Evolutionary conservation across 2,329 filamentous ascomycete species (phyloP), one percentile per base, ranked within the genome.

Genomic region (Fusarium sp.): DNA sequence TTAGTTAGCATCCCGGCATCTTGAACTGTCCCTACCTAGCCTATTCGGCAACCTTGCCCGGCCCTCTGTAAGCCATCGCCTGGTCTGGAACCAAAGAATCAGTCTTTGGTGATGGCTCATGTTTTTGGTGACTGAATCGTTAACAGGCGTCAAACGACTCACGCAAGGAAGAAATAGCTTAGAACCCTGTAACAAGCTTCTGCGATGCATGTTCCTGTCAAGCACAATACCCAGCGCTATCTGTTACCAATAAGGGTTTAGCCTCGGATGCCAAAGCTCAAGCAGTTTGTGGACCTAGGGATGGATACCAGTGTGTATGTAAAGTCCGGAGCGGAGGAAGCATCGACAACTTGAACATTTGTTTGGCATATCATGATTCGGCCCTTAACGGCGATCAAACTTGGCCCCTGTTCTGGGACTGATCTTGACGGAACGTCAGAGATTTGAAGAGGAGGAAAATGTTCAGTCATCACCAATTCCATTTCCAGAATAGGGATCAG

Each of bases 31-130:
- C 65, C 51, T 66, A 29, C 34, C 52, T 67, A 61, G 65, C 58
- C 42, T 48, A 57, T 67, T 71, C 54, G 70, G 67, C 57, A 61
- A 57, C 49, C 37, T 45, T 66, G 63, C 56, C 57, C 65, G 59
- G 64, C 57, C 30, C 40, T 57, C 59, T 57, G 54, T 61, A 37
- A 61, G 54, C 56, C 62, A 70, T 72, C 25, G 72, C 44, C 68
- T 65, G 61, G 68, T 69, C 72, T 63, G 71, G 72, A 73, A 73
- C 69, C 22, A 32, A 34, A 62, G 42, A 54, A 12, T 27, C 48
- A 61, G 20, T 55, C 61, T 44, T 42, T 57, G 18, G 16, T 44
- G 32, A 61, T 24, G 42, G 24, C 37, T 41, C 29, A 54, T 66
- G 20, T 34, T 37, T 14, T 24, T 53, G 56, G 56, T 67, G 61